Evolutionary conservation across 257 asterid genomes (phyloP).

Genomic region (Petunia secreta): DNA sequence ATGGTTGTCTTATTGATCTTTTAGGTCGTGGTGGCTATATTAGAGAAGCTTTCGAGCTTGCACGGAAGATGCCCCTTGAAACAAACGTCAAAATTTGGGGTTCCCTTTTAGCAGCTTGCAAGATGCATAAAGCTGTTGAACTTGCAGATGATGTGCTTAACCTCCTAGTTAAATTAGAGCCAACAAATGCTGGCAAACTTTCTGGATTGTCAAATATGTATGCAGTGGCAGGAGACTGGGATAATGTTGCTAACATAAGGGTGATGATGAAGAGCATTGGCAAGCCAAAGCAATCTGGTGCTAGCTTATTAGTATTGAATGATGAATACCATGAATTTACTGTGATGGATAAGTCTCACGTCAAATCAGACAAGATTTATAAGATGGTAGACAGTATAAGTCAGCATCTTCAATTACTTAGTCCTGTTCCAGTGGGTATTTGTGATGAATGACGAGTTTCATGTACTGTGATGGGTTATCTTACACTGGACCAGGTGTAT

Average conservation of each 20-base stretch:
- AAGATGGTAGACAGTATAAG: slow-evolving; percentile 53
- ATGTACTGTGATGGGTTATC: slow-evolving; percentile 1
- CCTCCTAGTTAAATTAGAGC: slow-evolving; percentile 50
- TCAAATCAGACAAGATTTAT: slow-evolving; percentile 59
- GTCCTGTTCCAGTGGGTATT: slow-evolving; percentile 32
- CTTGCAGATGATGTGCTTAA: slow-evolving; percentile 55
- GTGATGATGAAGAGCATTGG: slow-evolving; percentile 51
- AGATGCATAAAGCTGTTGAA: slow-evolving; percentile 57
- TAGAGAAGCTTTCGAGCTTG: slow-evolving; percentile 64
- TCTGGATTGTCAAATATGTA: slow-evolving; percentile 57
- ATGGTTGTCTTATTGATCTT: slow-evolving; percentile 80
- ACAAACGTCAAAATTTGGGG: slow-evolving; percentile 76
- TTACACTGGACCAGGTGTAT: not conserved
- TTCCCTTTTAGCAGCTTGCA: slow-evolving; percentile 76
- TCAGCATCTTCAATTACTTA: slow-evolving; percentile 54
- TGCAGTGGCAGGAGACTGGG: slow-evolving; percentile 76
- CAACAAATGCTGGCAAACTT: slow-evolving; percentile 48
- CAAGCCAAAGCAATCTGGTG: slow-evolving; percentile 52
- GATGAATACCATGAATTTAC: slow-evolving; percentile 66
- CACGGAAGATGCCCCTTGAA: slow-evolving; percentile 70
- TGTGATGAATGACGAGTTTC: slow-evolving; percentile 25
- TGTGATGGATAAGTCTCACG: slow-evolving; percentile 66
- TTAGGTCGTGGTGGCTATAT: slow-evolving; percentile 81
- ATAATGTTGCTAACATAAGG: slow-evolving; percentile 58
- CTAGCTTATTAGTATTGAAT: slow-evolving; percentile 54